Conservation (phyloP, 1,284 basidiomycete genomes). For the Leccinum subfulvum region DNA sequence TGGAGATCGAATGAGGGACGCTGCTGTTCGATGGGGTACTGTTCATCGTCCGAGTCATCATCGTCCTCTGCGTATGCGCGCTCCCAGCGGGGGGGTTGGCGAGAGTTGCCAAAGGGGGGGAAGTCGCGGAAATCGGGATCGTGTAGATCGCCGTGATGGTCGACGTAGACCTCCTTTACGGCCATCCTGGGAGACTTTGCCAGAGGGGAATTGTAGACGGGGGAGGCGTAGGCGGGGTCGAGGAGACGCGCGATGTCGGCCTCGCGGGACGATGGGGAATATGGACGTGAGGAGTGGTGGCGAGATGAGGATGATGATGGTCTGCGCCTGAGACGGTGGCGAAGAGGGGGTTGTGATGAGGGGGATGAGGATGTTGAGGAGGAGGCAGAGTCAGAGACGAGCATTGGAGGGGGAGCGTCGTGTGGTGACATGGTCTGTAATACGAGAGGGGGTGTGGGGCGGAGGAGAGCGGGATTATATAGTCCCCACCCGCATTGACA, state of each 20-base stretch:
- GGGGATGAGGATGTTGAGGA: conserved; percentile 21
- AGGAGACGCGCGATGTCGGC: conserved; percentile 59
- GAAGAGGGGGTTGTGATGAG: conserved; percentile 18
- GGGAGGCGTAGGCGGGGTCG: conserved; percentile 59
- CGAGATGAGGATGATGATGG: conserved; percentile 25
- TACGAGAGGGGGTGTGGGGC: conserved; percentile 5
- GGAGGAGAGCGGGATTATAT: conserved; percentile 34
- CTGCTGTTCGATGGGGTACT: conserved; percentile 1
- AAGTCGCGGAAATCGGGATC: conserved; percentile 70
- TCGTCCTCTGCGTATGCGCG: conserved; percentile 28
- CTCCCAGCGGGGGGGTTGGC: conserved; percentile 24
- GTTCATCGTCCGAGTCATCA: conserved; percentile 28
- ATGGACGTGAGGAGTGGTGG: conserved; percentile 22
- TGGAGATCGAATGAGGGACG: conserved; percentile 23
- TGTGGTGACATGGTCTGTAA: not conserved
- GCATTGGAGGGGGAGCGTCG: conserved; percentile 10
- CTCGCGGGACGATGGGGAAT: conserved; percentile 33
- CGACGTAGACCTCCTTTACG: conserved; percentile 48
- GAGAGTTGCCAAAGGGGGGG: conserved; percentile 37
- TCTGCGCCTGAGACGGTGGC: conserved; percentile 26
- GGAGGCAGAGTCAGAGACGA: conserved; percentile 21
- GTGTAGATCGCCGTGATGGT: conserved; percentile 60
- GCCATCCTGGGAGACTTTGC: conserved; percentile 25
- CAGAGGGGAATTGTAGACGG: conserved; percentile 31
- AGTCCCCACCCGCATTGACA: conserved; percentile 20